Percentiles rank a stretch among this genome's conserved stretches.
These are phyloP conservation scores for Eurotiales sp. DNA, from an alignment of 2,329 filamentous ascomycete genomes.

Conservation along the genomic window DNA sequence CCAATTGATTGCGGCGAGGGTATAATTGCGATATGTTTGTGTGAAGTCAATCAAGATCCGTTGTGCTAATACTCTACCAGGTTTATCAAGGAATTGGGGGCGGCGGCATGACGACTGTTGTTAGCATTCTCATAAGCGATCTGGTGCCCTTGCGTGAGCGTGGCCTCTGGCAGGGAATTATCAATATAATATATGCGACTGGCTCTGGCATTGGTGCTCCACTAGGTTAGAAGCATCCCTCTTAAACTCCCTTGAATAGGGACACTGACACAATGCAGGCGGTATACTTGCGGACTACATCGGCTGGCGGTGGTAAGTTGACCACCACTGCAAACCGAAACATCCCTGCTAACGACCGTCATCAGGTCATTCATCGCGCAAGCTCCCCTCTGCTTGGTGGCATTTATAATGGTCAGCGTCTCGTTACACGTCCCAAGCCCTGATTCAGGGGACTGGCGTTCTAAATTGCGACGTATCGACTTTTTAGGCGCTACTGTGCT, in stretches of 20 bases:
- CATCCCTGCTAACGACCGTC: not conserved
- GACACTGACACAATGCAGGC: conserved; percentile 38
- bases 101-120: conserved; percentile 67
- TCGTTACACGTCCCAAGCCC: conserved; percentile 58
- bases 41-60: too few species aligned
- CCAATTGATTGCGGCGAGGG: conserved; percentile 62
- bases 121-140: conserved; percentile 67
- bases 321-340: not conserved
- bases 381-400: conserved; percentile 63
- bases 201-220: conserved; percentile 69
- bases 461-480: conserved; percentile 66
- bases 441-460: conserved; percentile 59
- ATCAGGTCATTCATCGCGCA: conserved; percentile 63
- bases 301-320: conserved; percentile 15
- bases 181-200: conserved; percentile 68
- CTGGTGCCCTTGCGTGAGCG: conserved; percentile 65
- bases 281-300: conserved; percentile 61
- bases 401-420: conserved; percentile 61
- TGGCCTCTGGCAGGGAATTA: conserved; percentile 69
- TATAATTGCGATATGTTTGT: conserved; percentile 28
- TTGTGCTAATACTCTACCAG: conserved; percentile 18
- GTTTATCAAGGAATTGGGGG: conserved; percentile 64
- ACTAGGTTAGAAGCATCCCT: conserved; percentile 48
- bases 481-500: conserved; percentile 68
- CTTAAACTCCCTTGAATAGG: too few species aligned